phyloP scores from a whole-genome alignment of 441 rosid species.

The Euphorbia corollata region DNA sequence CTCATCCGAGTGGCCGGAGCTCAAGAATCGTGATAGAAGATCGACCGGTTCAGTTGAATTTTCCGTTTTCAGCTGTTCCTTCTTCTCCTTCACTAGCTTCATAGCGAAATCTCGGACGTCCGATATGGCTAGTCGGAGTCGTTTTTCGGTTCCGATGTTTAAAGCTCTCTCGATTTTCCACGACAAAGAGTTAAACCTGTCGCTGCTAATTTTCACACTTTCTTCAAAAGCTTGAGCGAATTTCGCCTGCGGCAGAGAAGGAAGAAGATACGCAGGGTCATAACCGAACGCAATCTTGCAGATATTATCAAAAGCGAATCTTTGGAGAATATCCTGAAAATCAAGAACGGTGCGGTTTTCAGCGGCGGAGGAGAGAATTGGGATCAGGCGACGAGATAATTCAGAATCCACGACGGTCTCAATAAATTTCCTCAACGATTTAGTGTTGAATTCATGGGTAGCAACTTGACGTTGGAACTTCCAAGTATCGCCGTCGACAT shows the following conservation, averaged over 20 bases:
- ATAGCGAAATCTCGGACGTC: neutral
- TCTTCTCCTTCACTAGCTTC: neutral
- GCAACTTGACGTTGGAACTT: conserved; percentile 58
- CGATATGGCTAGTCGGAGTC: neutral
- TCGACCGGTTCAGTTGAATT: neutral
- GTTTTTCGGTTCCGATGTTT: neutral
- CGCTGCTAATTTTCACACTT: neutral
- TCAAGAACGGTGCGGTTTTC: neutral
- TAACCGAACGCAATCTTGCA: neutral
- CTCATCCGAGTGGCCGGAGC: neutral
- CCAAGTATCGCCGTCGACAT: conserved; percentile 53
- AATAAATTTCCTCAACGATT: conserved; percentile 51
- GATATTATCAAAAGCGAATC: neutral
- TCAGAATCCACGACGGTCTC: conserved; percentile 46
- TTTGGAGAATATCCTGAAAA: neutral
- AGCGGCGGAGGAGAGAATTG: conserved; percentile 34
- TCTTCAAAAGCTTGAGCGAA: neutral
- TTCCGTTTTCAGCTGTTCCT: neutral
- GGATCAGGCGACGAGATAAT: conserved; percentile 38
- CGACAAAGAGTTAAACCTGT: neutral
- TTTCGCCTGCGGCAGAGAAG: neutral
- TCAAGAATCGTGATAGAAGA: neutral
- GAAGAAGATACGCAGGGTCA: neutral
- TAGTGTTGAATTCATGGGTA: conserved; percentile 61
- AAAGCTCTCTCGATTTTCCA: neutral